Conservation (phyloP, 495 filamentous ascomycete genomes). For the Pyronema domesticum region DNA sequence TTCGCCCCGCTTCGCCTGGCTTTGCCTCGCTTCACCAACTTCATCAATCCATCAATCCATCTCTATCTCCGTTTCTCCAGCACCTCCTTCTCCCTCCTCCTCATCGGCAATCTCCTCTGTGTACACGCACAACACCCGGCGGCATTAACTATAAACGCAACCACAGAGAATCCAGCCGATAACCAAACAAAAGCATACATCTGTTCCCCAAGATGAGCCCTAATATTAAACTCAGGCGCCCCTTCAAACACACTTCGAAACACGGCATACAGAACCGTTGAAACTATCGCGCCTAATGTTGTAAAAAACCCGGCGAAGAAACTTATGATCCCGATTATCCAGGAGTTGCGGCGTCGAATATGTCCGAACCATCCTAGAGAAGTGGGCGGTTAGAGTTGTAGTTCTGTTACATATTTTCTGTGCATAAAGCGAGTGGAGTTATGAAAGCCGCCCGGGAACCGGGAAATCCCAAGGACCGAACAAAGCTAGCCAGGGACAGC, state of each 20-base stretch:
- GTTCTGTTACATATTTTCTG: no score
- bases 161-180: constrained; percentile 43
- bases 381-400: no score
- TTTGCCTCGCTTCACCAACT: no score
- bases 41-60: no score
- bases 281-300: constrained; percentile 33
- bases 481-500: no score
- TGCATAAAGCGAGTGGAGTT: no score
- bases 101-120: no score
- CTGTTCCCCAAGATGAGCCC: constrained; percentile 44
- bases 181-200: constrained; percentile 92
- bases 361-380: not conserved
- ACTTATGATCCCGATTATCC: not conserved
- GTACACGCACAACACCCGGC: not conserved
- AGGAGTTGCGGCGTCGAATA: not conserved
- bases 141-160: constrained; percentile 42
- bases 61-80: no score
- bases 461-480: no score
- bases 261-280: constrained; percentile 62
- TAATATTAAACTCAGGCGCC: constrained; percentile 53
- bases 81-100: no score
- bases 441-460: no score
- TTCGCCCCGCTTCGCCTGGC: no score
- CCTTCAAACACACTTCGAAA: constrained; percentile 54
- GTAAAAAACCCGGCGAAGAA: not conserved